Evolutionary conservation across 257 asterid species (phyloP).

Genomic region (Parsonsia alboflavescens): DNA sequence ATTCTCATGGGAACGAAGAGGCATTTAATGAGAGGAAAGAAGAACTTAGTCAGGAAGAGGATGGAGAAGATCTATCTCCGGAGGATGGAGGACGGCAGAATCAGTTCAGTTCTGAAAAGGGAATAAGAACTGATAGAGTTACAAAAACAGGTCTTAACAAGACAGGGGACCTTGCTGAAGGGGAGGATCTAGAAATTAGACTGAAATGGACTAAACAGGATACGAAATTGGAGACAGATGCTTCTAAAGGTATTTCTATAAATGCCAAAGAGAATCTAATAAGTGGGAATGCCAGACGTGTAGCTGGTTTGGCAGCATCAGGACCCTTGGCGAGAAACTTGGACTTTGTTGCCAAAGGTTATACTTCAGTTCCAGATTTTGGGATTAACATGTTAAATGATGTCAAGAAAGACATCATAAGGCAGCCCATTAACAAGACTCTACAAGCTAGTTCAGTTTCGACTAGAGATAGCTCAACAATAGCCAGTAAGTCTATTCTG

Average conservation of each 20-base stretch:
- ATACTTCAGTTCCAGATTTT: background rate
- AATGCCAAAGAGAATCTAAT: constrained; percentile 8
- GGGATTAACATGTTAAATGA: background rate
- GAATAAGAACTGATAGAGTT: constrained; percentile 3
- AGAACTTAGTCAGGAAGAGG: constrained; percentile 3
- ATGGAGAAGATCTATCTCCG: constrained; percentile 6
- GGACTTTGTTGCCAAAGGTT: constrained; percentile 6
- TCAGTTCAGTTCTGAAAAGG: constrained; percentile 10
- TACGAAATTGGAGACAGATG: constrained; percentile 5
- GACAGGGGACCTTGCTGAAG: background rate
- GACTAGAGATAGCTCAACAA: constrained; percentile 18
- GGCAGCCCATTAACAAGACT: constrained; percentile 7
- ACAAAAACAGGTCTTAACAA: background rate
- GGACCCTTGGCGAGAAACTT: background rate
- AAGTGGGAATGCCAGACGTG: background rate
- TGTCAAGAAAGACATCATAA: constrained; percentile 8
- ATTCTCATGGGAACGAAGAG: constrained; percentile 12
- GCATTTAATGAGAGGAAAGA: constrained; percentile 3
- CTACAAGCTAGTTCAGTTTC: constrained; percentile 23
- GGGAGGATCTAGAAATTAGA: background rate
- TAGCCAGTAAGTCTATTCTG: constrained; percentile 11
- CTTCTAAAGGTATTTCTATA: background rate
- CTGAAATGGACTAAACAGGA: constrained; percentile 3
- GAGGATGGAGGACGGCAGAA: constrained; percentile 1
- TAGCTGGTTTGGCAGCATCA: constrained; percentile 1